Evolutionary conservation across 164 flowering plant genomes (phyloP).

Genomic region (Magnolia officinalis): DNA sequence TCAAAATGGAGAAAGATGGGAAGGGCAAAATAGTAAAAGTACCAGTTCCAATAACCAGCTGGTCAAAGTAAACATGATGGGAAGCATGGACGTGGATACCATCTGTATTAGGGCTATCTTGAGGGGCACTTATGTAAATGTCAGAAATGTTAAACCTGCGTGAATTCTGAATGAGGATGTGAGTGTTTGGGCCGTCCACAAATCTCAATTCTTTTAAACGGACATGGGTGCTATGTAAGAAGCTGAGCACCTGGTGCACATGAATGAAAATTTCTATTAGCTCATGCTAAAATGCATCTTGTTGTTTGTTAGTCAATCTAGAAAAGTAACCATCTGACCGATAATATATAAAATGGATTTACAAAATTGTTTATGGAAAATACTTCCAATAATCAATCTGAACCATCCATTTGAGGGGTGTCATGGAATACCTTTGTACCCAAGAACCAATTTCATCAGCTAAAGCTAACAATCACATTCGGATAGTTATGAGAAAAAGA

Average conservation of each 20-base stretch:
- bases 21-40: background rate
- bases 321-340: background rate
- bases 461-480: too few relatives aligned
- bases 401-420: too few relatives aligned
- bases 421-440: too few relatives aligned
- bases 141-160: conserved; percentile 26
- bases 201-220: background rate
- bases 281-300: background rate
- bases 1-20: background rate
- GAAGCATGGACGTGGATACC: background rate
- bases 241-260: background rate
- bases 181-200: background rate
- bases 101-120: background rate
- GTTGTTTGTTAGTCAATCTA: background rate
- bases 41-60: background rate
- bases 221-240: background rate
- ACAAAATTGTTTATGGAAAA: too few relatives aligned
- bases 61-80: background rate
- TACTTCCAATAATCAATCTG: too few relatives aligned
- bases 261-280: background rate
- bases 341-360: too few relatives aligned
- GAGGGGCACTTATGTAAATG: conserved; percentile 22
- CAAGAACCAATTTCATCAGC: too few relatives aligned
- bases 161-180: background rate
- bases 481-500: too few relatives aligned